phyloP scores from a whole-genome alignment of 2,329 filamentous ascomycete species.

The Furcasterigmium sp. region DNA sequence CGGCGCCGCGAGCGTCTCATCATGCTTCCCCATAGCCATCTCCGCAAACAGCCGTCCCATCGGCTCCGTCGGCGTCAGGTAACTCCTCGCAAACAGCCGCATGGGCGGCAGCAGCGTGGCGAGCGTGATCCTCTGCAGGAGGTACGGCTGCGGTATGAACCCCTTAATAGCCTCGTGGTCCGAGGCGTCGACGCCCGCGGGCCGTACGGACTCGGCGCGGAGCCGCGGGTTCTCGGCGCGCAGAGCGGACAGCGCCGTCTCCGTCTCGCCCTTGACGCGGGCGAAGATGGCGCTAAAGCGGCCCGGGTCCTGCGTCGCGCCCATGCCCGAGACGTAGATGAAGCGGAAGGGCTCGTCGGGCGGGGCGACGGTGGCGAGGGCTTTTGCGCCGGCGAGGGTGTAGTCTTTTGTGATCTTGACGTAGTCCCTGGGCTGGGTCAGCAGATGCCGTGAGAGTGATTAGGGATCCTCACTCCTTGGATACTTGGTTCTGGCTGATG shows the following conservation, averaged over 20 bases:
- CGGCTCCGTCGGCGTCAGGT: slow-evolving; percentile 34
- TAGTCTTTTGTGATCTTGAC: slow-evolving; percentile 64
- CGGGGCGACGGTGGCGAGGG: slow-evolving; percentile 44
- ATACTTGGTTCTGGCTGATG: slow-evolving; percentile 54
- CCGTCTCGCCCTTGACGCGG: slow-evolving; percentile 62
- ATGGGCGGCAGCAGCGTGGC: slow-evolving; percentile 20
- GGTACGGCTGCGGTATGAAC: slow-evolving; percentile 30
- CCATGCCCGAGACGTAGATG: slow-evolving; percentile 63
- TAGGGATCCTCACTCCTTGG: slow-evolving; percentile 43
- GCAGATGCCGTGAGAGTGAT: no score
- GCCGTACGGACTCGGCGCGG: slow-evolving; percentile 51
- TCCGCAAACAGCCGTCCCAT: slow-evolving; percentile 38
- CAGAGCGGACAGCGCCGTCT: slow-evolving; percentile 52
- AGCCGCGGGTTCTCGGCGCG: slow-evolving; percentile 38
- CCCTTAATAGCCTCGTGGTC: slow-evolving; percentile 34
- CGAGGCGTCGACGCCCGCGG: slow-evolving; percentile 50
- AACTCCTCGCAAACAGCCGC: slow-evolving; percentile 11
- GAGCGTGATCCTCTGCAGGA: slow-evolving; percentile 7
- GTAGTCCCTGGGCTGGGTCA: slow-evolving; percentile 45
- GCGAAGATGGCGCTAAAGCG: slow-evolving; percentile 53
- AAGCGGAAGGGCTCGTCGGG: slow-evolving; percentile 56
- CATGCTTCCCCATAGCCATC: slow-evolving; percentile 37
- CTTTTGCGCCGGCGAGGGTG: slow-evolving; percentile 56
- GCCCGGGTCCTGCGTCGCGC: slow-evolving; percentile 53
- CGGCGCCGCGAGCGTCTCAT: slow-evolving; percentile 14